Percentiles rank a stretch among this genome's conserved stretches.
These are phyloP conservation scores for Seiridium unicorne DNA, from an alignment of 2,329 filamentous ascomycete genomes.

Conservation along the genomic window DNA sequence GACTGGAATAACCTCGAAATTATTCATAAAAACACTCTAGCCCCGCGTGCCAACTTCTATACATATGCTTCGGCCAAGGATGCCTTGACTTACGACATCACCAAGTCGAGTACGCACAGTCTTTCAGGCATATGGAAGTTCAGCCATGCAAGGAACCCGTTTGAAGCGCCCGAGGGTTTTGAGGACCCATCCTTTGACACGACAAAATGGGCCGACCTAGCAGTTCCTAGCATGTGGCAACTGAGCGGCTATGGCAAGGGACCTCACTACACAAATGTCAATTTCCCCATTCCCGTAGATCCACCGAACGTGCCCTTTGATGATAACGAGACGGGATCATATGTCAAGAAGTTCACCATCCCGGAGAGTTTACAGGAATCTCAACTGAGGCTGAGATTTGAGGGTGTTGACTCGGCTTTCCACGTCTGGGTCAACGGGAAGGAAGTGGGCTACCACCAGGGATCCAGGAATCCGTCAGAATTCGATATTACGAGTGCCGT, in stretches of 20 bases:
- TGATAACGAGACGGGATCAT: constrained; percentile 54
- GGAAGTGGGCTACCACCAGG: constrained; percentile 60
- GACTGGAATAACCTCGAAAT: constrained; percentile 61
- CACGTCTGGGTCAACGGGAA: constrained; percentile 61
- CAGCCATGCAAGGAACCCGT: constrained; percentile 35
- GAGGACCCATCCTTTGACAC: constrained; percentile 23
- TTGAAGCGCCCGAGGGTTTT: constrained; percentile 33
- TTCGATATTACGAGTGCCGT: constrained; percentile 57
- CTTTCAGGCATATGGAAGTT: constrained; percentile 53
- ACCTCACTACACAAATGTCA: constrained; percentile 69
- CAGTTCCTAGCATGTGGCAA: constrained; percentile 71
- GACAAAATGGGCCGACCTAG: constrained; percentile 47
- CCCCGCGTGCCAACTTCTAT: constrained; percentile 54
- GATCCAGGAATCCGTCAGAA: constrained; percentile 59
- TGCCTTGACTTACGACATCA: constrained; percentile 41
- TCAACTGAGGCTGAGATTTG: constrained; percentile 57
- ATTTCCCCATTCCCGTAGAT: constrained; percentile 64
- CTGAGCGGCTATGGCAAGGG: constrained; percentile 61
- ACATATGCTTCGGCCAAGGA: constrained; percentile 45
- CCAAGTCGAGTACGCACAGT: constrained; percentile 31
- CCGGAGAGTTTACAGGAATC: constrained; percentile 33
- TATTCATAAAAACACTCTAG: constrained; percentile 55
- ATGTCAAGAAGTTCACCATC: constrained; percentile 48
- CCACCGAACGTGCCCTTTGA: constrained; percentile 55
- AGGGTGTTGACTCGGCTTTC: constrained; percentile 62